Evolutionary conservation across 495 filamentous ascomycete species (phyloP).

Genomic region (Penicillium cataractarum): DNA sequence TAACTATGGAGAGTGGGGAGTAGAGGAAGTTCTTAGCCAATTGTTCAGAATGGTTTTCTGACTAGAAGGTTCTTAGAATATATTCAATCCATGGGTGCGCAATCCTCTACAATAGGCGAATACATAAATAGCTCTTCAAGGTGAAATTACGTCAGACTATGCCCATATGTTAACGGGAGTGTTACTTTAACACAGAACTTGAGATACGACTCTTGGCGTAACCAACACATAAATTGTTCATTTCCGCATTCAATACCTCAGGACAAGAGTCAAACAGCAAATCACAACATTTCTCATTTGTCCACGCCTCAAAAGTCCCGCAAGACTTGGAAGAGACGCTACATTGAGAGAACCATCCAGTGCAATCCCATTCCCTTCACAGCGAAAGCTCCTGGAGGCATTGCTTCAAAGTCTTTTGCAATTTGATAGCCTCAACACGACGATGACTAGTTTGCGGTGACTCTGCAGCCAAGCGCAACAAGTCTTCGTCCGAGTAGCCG

Average conservation of each 20-base stretch:
- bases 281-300: background rate
- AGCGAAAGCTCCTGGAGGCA: background rate
- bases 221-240: too few relatives aligned
- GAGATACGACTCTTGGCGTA: too few relatives aligned
- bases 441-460: background rate
- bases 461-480: background rate
- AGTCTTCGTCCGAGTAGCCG: slow-evolving; percentile 7
- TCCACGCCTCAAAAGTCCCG: background rate
- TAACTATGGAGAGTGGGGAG: background rate
- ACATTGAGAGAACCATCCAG: background rate
- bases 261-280: background rate
- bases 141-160: background rate
- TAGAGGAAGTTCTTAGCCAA: background rate
- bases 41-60: background rate
- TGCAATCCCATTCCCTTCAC: background rate
- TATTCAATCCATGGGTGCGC: background rate
- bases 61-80: background rate
- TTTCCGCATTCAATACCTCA: background rate
- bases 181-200: too few relatives aligned
- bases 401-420: background rate
- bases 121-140: background rate
- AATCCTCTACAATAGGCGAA: background rate
- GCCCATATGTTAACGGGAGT: too few relatives aligned
- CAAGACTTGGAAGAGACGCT: background rate
- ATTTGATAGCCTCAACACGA: background rate